A percentile compares a stretch with the other conserved stretches of the same genome.
These are phyloP conservation scores for Neurospora intermedia DNA, from an alignment of 495 filamentous ascomycete genomes.

Conservation along the genomic window DNA sequence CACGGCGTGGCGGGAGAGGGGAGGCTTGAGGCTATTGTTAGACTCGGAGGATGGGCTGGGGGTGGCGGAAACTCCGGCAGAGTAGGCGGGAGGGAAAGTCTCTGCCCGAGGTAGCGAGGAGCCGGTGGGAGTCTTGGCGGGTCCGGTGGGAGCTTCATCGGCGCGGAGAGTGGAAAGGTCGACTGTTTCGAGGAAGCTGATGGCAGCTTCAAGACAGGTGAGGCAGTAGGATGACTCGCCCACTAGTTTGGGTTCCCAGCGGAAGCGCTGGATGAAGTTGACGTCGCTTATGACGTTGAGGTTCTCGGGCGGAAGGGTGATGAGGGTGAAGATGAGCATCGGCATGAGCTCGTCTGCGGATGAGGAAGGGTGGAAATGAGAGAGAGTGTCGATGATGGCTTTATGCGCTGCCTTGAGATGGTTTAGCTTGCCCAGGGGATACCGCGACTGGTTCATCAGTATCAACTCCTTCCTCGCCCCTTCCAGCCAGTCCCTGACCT, in stretches of 20 bases:
- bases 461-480: slow-evolving; percentile 62
- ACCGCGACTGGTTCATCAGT: slow-evolving; percentile 77
- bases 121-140: slow-evolving; percentile 42
- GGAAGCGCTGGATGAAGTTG: slow-evolving; percentile 88
- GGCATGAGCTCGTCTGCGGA: slow-evolving; percentile 96
- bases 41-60: slow-evolving; percentile 10
- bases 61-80: slow-evolving; percentile 32
- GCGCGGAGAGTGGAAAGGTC: slow-evolving; percentile 83
- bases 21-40: slow-evolving; percentile 17
- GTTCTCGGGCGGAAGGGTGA: slow-evolving; percentile 77
- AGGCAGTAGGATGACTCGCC: slow-evolving; percentile 94
- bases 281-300: slow-evolving; percentile 89
- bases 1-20: slow-evolving; percentile 29
- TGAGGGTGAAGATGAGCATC: slow-evolving; percentile 88
- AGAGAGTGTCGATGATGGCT: slow-evolving; percentile 80
- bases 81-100: slow-evolving; percentile 39
- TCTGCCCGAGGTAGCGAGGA: slow-evolving; percentile 45
- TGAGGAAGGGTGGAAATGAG: slow-evolving; percentile 71
- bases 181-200: slow-evolving; percentile 94
- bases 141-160: slow-evolving; percentile 59
- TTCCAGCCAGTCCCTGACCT: slow-evolving; percentile 62
- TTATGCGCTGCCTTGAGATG: slow-evolving; percentile 84
- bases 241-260: slow-evolving; percentile 72
- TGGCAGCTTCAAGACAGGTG: slow-evolving; percentile 89
- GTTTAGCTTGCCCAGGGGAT: slow-evolving; percentile 84